Percentiles rank a stretch among this genome's conserved stretches.
phyloP scores from a whole-genome alignment of 2,329 filamentous ascomycete genomes.

The Bipolaris sorokiniana region DNA sequence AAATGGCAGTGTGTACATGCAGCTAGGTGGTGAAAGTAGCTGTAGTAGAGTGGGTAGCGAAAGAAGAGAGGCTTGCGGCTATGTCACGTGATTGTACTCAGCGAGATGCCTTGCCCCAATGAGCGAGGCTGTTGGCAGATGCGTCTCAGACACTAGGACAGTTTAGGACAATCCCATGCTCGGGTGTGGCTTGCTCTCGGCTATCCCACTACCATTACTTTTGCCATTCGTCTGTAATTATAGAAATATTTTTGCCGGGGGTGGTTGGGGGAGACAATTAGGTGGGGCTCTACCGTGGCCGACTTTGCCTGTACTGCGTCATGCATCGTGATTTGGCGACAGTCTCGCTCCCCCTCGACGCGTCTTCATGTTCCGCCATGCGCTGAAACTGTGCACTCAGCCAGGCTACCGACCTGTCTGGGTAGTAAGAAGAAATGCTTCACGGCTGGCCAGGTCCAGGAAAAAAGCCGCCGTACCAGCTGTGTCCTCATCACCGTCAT shows the following conservation, averaged over 20 bases:
- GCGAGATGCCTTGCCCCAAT: too few species aligned
- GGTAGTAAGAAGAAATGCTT: constrained; percentile 25
- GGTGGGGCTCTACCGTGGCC: constrained; percentile 14
- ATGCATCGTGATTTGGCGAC: constrained; percentile 33
- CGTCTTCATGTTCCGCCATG: constrained; percentile 47
- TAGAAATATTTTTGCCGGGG: too few species aligned
- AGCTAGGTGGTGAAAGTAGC: too few species aligned
- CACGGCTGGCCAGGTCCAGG: constrained; percentile 11
- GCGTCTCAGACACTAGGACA: too few species aligned
- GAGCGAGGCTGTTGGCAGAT: too few species aligned
- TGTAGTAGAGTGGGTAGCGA: too few species aligned
- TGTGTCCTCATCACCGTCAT: constrained; percentile 17
- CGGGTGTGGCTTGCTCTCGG: too few species aligned
- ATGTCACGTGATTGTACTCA: too few species aligned
- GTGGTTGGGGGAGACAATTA: constrained; percentile 3
- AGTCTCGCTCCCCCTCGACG: constrained; percentile 22
- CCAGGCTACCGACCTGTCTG: constrained; percentile 13
- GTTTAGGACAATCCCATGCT: too few species aligned
- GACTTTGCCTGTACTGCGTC: constrained; percentile 13
- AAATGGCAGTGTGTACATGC: too few species aligned
- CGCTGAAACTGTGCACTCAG: constrained; percentile 32
- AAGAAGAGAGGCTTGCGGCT: too few species aligned
- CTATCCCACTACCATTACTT: not conserved
- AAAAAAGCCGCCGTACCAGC: constrained; percentile 16
- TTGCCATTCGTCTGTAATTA: not conserved